These are phyloP conservation scores for Setomelanomma holmii DNA, from an alignment of 2,329 filamentous ascomycete genomes.

Conservation along the genomic window DNA sequence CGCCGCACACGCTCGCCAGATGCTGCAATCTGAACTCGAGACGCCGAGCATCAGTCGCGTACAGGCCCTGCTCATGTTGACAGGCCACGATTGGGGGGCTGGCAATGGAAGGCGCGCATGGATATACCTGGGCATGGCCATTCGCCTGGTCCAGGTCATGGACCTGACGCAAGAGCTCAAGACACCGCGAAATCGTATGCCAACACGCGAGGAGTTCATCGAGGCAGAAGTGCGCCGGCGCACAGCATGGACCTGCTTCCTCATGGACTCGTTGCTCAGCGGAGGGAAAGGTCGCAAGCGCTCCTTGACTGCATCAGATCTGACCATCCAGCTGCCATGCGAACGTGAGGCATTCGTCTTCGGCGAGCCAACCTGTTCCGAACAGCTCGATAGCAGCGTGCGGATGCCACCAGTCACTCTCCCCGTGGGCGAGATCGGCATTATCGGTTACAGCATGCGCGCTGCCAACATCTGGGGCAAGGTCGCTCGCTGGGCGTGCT, in stretches of 20 bases:
- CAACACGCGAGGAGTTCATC: constrained; percentile 50
- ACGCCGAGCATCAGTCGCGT: constrained; percentile 49
- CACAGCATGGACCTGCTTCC: constrained; percentile 52
- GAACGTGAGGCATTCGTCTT: constrained; percentile 50
- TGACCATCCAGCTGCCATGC: constrained; percentile 50
- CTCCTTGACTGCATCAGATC: constrained; percentile 43
- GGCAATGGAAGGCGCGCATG: constrained; percentile 51
- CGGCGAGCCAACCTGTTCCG: constrained; percentile 47
- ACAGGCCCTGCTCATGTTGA: constrained; percentile 52
- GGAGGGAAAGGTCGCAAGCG: constrained; percentile 51
- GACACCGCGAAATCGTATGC: constrained; percentile 37
- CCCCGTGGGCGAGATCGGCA: constrained; percentile 44
- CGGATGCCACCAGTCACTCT: constrained; percentile 39
- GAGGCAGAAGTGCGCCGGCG: constrained; percentile 50
- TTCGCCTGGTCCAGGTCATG: constrained; percentile 51
- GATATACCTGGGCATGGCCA: constrained; percentile 53
- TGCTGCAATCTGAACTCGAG: constrained; percentile 50
- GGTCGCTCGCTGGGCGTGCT: constrained; percentile 51
- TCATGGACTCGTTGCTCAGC: constrained; percentile 52
- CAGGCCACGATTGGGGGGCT: constrained; percentile 56
- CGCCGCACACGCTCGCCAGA: constrained; percentile 49
- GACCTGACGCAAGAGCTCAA: constrained; percentile 48
- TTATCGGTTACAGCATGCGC: constrained; percentile 49
- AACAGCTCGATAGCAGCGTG: constrained; percentile 40
- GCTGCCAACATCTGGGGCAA: constrained; percentile 52